Conservation (phyloP, 805 yeast genomes). For the Metschnikowia sp. region DNA sequence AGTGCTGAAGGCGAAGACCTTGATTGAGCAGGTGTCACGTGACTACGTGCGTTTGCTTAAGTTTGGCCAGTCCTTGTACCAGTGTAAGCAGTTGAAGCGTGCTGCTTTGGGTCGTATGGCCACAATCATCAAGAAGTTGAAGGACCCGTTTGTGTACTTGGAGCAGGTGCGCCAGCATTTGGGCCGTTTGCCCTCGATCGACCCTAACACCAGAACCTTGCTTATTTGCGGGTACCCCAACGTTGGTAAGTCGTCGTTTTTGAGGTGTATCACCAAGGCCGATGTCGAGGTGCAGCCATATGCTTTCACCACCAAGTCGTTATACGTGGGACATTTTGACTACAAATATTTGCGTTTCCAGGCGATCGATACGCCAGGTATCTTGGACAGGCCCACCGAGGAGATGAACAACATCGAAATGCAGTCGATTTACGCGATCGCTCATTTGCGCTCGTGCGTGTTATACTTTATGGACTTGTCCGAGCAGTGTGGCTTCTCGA, state of each 20-base stretch:
- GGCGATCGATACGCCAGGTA: constrained; percentile 99
- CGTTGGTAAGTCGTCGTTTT: constrained; percentile 96
- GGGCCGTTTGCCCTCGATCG: constrained; percentile 96
- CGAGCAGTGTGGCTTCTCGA: constrained; percentile 98
- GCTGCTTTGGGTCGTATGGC: constrained; percentile 99
- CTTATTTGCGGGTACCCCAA: constrained; percentile 98
- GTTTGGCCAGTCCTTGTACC: constrained; percentile 96
- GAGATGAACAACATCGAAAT: constrained; percentile 99
- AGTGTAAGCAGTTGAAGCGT: constrained; percentile 96
- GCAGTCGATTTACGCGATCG: constrained; percentile 99
- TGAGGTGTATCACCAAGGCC: constrained; percentile 90
- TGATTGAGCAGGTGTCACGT: constrained; percentile 93
- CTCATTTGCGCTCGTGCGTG: constrained; percentile 95
- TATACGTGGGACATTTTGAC: constrained; percentile 98
- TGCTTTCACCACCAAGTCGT: constrained; percentile 96
- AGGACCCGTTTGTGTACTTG: constrained; percentile 87
- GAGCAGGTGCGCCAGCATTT: constrained; percentile 99
- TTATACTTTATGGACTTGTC: constrained; percentile 97
- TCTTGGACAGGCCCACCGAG: constrained; percentile 96
- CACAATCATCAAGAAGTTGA: constrained; percentile 89
- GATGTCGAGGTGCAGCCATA: constrained; percentile 99
- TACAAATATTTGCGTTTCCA: constrained; percentile 96
- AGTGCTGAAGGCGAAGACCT: constrained; percentile 85
- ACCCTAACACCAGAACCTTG: constrained; percentile 97
- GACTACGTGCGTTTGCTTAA: constrained; percentile 92